Conservation (phyloP, 768 basidiomycete species). For the Kwoniella europaea region DNA sequence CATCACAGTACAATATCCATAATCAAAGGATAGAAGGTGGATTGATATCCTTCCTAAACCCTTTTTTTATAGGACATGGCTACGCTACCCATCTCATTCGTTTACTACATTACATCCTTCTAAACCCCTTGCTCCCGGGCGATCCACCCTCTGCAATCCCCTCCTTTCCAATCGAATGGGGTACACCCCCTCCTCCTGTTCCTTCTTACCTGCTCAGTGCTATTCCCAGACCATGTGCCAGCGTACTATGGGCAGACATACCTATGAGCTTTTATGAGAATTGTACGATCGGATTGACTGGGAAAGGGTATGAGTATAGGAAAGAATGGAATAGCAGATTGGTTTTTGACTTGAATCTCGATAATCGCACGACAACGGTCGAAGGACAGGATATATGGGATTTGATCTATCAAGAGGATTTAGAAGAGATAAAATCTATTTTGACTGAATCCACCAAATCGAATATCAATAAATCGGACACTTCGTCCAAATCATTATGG, state of each 20-base stretch:
- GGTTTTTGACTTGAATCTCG: background rate
- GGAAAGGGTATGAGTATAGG: conserved; percentile 1
- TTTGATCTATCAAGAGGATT: background rate
- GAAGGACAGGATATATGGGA: background rate
- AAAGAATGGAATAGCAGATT: background rate
- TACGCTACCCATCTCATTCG: conserved; percentile 6
- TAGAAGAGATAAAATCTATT: background rate
- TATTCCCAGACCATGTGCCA: background rate
- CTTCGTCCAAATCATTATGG: background rate
- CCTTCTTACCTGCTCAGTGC: background rate
- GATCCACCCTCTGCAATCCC: conserved; percentile 1
- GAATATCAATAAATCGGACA: background rate
- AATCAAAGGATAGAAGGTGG: too few species aligned
- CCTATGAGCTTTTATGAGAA: background rate
- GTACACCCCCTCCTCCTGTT: background rate
- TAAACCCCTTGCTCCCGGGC: background rate
- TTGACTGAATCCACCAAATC: background rate
- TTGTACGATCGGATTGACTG: background rate
- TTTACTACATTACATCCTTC: conserved; percentile 1
- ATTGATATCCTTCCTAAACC: background rate
- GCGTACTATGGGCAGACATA: background rate
- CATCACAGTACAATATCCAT: too few species aligned
- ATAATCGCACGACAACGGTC: background rate
- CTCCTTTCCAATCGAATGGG: conserved; percentile 7
- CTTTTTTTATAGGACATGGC: background rate